Evolutionary conservation across 495 filamentous ascomycete species (phyloP), one percentile per base, ranked within the genome.

Genomic region (Cenococcum geophilum): DNA sequence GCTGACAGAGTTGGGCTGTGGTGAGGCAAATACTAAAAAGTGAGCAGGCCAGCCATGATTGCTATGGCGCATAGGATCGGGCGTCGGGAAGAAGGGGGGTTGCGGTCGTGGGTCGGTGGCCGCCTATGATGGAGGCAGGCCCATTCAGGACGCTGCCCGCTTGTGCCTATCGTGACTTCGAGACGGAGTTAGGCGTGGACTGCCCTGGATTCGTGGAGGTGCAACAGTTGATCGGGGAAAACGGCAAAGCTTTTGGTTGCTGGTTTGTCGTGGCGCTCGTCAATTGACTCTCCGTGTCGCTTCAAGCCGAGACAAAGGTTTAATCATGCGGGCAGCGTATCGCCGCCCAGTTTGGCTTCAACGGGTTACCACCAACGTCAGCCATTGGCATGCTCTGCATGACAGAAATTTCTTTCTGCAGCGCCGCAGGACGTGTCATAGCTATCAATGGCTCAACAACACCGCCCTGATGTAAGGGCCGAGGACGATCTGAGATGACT

Each of bases 311-410:
- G 49, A 25, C 43, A 20, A 14, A 9, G 42, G 42, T 45, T 45
- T n/a, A 61, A 58, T 50, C 18, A 68, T 64, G 61, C 65, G 58
- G 58, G 34, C 65, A 62, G 65, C 65, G 65, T 64, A 58, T 64
- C 65, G 61, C 65, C 55, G 57, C 20, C 25, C 35, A 42, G 14
- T 45, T 45, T 45, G 14, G 40, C 23, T 23, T 23, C 34, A 18
- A 16, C 14, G 25, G 43, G 14, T 25, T 6, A 32, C 27, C 27
- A 32, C 18, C 48, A 35, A 6, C 35, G 18, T 21, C 12, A 20
- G 56, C 43, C 8, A 68, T 61, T 68, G 60, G 60, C 64, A 59
- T 18, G 2, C 21, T n/a, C n/a, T n/a, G 22, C 47, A 4, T 11
- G 34, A 18, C 9, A n/a, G 18, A 59, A 45, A 49, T 1, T 55